Evolutionary conservation across 2,329 filamentous ascomycete species (phyloP).

Genomic region (Venturiaceae sp.): DNA sequence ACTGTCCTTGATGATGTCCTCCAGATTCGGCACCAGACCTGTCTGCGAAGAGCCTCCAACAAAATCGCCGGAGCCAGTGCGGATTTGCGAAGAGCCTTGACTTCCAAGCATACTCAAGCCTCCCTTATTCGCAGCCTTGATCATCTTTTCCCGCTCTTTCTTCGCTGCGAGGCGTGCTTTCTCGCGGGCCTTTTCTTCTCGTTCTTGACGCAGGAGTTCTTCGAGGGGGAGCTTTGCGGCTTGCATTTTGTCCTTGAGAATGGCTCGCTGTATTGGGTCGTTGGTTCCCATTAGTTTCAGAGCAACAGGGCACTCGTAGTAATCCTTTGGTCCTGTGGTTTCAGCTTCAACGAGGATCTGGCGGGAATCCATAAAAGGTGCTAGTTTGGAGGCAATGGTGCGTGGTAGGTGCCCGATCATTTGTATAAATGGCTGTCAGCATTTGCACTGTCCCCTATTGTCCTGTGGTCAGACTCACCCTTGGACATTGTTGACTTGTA

Average conservation of each 20-base stretch:
- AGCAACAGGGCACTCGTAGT: slow-evolving; percentile 63
- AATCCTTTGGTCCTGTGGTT: slow-evolving; percentile 55
- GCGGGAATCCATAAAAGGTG: slow-evolving; percentile 49
- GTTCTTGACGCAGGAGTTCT: slow-evolving; percentile 35
- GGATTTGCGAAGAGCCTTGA: slow-evolving; percentile 11
- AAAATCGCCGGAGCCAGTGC: slow-evolving; percentile 11
- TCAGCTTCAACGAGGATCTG: slow-evolving; percentile 56
- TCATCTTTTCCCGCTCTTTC: slow-evolving; percentile 42
- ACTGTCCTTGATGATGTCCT: slow-evolving; percentile 56
- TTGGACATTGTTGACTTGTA: slow-evolving; percentile 68
- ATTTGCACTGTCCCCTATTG: no score
- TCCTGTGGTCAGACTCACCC: no score
- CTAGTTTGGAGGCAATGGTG: slow-evolving; percentile 58
- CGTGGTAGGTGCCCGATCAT: slow-evolving; percentile 71
- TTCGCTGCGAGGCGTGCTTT: not conserved
- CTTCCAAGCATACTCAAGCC: slow-evolving; percentile 22
- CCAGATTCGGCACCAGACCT: slow-evolving; percentile 37
- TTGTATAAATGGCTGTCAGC: no score
- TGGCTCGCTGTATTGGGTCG: slow-evolving; percentile 27
- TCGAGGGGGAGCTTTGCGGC: slow-evolving; percentile 49
- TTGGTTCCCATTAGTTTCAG: slow-evolving; percentile 61
- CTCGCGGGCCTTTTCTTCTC: slow-evolving; percentile 35
- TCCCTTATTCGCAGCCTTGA: slow-evolving; percentile 19
- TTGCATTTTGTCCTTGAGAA: slow-evolving; percentile 47
- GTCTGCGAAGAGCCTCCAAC: slow-evolving; percentile 23